Conservation (phyloP, 2,329 filamentous ascomycete genomes). For the Lachnellula subtilissima region DNA sequence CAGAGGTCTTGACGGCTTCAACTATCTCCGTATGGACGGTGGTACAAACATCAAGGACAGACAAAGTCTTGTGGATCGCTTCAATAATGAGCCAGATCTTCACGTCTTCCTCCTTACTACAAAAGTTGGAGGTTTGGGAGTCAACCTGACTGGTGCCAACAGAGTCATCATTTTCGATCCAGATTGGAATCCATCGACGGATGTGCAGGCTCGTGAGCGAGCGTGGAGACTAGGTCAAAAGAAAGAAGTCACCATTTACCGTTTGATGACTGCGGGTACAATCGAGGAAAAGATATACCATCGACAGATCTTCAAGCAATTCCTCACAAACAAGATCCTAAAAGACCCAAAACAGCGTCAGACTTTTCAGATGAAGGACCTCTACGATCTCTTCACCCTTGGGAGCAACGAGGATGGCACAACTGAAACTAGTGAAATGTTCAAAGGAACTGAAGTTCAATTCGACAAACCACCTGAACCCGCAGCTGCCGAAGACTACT, state of each 20-base stretch:
- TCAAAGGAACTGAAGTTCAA: constrained; percentile 79
- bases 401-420: constrained; percentile 61
- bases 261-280: constrained; percentile 95
- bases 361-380: constrained; percentile 81
- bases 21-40: constrained; percentile 88
- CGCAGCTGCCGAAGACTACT: constrained; percentile 18
- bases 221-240: constrained; percentile 96
- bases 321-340: constrained; percentile 92
- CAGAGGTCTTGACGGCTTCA: constrained; percentile 59
- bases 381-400: constrained; percentile 87
- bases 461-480: constrained; percentile 42
- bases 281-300: constrained; percentile 99
- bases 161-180: constrained; percentile 98
- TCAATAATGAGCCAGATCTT: constrained; percentile 75
- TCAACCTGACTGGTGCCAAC: constrained; percentile 91
- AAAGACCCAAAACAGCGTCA: constrained; percentile 91
- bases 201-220: constrained; percentile 89
- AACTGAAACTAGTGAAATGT: constrained; percentile 81
- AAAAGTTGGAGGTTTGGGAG: constrained; percentile 87
- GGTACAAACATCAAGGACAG: constrained; percentile 81
- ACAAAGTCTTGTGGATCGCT: constrained; percentile 86
- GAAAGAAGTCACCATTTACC: constrained; percentile 90
- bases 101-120: constrained; percentile 93
- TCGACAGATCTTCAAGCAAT: constrained; percentile 97
- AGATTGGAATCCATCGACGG: constrained; percentile 97